Base-by-base conservation (phyloP, 2,329 filamentous ascomycete species). In the Gyromitra esculenta region DNA sequence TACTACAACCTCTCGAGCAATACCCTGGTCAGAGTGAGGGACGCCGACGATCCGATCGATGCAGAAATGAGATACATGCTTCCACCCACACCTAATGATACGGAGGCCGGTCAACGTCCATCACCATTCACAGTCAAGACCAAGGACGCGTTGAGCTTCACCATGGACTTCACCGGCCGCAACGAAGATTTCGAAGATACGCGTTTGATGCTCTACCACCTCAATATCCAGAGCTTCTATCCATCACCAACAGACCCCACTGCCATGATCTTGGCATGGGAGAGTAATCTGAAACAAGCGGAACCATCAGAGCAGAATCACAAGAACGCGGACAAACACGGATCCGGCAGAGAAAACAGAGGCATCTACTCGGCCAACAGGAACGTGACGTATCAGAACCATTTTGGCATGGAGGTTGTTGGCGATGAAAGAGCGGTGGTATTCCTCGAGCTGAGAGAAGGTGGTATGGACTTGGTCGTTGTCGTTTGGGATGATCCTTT, bases 81-180 rank as follows among this genome's bases (percentile, higher is more conserved):
- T 5, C 25, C 57, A 8, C 7, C 21, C 5, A n/a, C 13, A 37
- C 37, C 56, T 0, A 25, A 13, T 2, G 15, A 35, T 7, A 13
- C 13, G 5, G 56, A 39, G 45, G 35, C 39, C 0, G 57, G 59
- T 5, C 69, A 57, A 18, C 52, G 21, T 3, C 60, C 73, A 11
- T 8, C 71, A 0, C 71, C 75, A 5, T 77, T 77, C 35, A 57
- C 43, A 13, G 64, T 75, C 11, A 57, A 64, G 25, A 60, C 64
- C 7, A 65, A 48, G 7, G 71, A 68, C 21, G 50, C 70, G 1
- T 21, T 77, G 35, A 74, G 64, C 8, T 77, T 77, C 18, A 65
- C 39, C 21, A 77, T 77, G 75, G 64, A 75, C 54, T 77, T 77
- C 21, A 77, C 75, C 11, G 75, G 75, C 15, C 71, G 63, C 9